Base-by-base conservation (phyloP, 768 basidiomycete genomes). In the Boletus fagicola region DNA sequence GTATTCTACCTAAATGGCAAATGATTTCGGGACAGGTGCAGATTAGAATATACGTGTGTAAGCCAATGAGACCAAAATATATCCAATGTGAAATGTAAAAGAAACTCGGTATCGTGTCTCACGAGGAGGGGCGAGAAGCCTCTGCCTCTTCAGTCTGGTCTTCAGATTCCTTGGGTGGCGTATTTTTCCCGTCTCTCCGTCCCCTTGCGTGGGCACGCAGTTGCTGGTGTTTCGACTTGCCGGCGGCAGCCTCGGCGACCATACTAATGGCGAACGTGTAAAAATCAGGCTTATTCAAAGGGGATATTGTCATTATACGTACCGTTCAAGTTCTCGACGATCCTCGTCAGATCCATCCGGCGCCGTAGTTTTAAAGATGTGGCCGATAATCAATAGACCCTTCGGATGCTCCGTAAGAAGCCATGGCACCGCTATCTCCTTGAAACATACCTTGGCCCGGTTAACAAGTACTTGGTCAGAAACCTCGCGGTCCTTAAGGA, bases 321-420 rank as follows among this genome's bases (percentile, higher is more conserved):
- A 92, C 90, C 94, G 78, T 74, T 99, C 97, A 20, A 99, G 83
- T 72, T 98, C 94, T 48, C 97, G 82, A 26, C 97, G 85, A 67
- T 97, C 97, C 68, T 90, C 89, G 67, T 97, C 95, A 9, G 91
- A 87, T 68, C 92, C 94, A 68, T 98, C 96, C 3, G 97, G 90
- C 31, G 80, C 69, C 0, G 90, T 83, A 5, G 80, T 75, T 72
- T 95, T 96, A 80, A 98, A 96, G 63, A 96, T 86, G 16, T 88
- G 88, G 8, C 96, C 97, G 35, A 90, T 87, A 16, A 92, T 77
- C 55, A 98, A 76, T n/a, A 98, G 78, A 43, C 89, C 95, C 88
- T 94, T 65, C 7, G 26, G 8, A 51, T 31, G 35, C 6, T 42
- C 10, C 44, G 61, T 56, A 26, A 59, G 50, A 40, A 52, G 22